phyloP scores from a whole-genome alignment of 441 rosid species.

The Brassica hybrid region DNA sequence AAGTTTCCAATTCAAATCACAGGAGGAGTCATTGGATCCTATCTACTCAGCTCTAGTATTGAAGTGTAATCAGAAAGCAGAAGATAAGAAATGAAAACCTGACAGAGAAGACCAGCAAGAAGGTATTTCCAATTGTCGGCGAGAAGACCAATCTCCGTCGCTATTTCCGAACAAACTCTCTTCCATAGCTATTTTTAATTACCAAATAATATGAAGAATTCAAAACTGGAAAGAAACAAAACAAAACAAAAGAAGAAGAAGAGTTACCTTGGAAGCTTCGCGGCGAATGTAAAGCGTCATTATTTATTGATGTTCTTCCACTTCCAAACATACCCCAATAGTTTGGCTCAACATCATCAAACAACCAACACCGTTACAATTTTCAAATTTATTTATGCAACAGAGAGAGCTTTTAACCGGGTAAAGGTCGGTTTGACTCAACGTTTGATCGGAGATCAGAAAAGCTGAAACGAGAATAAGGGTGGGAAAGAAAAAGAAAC shows the following conservation, averaged over 20 bases:
- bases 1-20: background rate
- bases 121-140: conserved; percentile 90
- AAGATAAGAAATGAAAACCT: conserved; percentile 53
- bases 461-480: conserved; percentile 26
- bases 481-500: background rate
- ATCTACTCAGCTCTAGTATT: background rate
- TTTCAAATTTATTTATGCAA: background rate
- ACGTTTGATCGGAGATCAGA: conserved; percentile 33
- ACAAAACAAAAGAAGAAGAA: background rate
- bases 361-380: conserved; percentile 3
- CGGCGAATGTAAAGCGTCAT: conserved; percentile 95
- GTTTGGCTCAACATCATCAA: conserved; percentile 57
- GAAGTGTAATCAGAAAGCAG: background rate
- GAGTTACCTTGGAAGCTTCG: conserved; percentile 94
- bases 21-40: background rate
- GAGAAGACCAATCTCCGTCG: conserved; percentile 83
- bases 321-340: conserved; percentile 33
- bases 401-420: background rate
- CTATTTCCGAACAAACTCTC: conserved; percentile 81
- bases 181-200: conserved; percentile 75
- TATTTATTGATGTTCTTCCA: conserved; percentile 42
- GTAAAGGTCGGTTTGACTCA: background rate
- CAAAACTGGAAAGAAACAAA: background rate
- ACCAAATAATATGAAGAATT: background rate
- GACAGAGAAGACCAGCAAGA: conserved; percentile 87